Evolutionary conservation across 2,329 filamentous ascomycete species (phyloP).

Genomic region (Cladosporium oxysporum): DNA sequence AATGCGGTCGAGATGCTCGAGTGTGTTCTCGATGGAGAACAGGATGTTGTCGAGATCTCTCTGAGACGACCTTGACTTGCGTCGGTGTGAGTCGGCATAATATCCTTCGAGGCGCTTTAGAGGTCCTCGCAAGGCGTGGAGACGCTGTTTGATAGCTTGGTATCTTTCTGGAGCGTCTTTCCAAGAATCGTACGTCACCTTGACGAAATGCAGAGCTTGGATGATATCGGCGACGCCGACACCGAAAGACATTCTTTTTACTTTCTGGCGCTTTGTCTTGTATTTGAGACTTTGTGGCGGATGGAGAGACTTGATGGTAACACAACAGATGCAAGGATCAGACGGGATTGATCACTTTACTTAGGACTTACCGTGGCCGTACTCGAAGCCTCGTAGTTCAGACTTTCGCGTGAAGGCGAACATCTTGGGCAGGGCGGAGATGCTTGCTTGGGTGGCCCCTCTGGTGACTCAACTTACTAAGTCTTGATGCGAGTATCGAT

Average conservation of each 20-base stretch:
- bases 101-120: neutral
- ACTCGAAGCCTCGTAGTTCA: neutral
- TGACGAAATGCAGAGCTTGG: neutral
- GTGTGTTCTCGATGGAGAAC: neutral
- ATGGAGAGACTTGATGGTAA: neutral
- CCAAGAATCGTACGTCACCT: constrained; percentile 1
- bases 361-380: neutral
- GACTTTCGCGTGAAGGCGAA: neutral
- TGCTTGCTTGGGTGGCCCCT: neutral
- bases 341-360: neutral
- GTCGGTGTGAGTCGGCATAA: neutral
- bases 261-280: neutral
- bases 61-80: neutral
- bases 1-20: neutral
- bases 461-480: neutral
- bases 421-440: neutral
- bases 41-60: neutral
- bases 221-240: constrained; percentile 2
- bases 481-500: neutral
- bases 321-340: neutral
- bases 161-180: constrained; percentile 6
- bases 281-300: neutral
- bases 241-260: neutral
- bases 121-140: neutral
- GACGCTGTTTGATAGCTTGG: neutral